phyloP scores from a whole-genome alignment of 768 basidiomycete species.

The Rhodotorula babjevae region DNA sequence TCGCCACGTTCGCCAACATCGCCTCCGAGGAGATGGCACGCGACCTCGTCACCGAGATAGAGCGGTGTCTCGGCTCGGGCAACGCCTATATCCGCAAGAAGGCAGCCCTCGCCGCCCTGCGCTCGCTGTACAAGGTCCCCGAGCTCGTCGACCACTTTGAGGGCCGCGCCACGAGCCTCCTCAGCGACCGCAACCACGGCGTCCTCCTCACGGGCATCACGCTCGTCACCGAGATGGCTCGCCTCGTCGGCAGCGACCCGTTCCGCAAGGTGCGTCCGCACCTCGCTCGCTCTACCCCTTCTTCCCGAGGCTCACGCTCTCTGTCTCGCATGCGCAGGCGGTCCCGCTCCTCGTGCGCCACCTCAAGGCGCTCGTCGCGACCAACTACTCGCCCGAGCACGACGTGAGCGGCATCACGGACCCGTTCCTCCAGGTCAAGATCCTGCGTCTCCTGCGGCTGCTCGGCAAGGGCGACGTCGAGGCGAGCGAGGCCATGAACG shows the following conservation, averaged over 20 bases:
- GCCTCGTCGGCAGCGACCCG: conserved; percentile 69
- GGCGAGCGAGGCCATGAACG: conserved; percentile 95
- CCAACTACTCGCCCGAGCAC: conserved; percentile 96
- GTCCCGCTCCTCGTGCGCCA: conserved; percentile 91
- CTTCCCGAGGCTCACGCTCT: too few species aligned
- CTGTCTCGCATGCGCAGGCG: conserved; percentile 55
- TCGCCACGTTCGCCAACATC: conserved; percentile 98
- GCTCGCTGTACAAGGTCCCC: conserved; percentile 91
- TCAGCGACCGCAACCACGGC: conserved; percentile 94
- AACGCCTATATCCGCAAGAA: conserved; percentile 99
- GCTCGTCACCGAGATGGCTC: conserved; percentile 90
- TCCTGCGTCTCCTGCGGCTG: conserved; percentile 78
- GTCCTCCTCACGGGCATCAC: conserved; percentile 91
- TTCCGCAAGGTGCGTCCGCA: conserved; percentile 73
- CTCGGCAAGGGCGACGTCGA: conserved; percentile 77
- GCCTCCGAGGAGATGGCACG: conserved; percentile 99
- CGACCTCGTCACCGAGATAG: conserved; percentile 94
- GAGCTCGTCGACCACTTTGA: conserved; percentile 91
- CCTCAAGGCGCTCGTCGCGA: conserved; percentile 87
- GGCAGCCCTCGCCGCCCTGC: conserved; percentile 89
- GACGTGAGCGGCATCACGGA: conserved; percentile 99
- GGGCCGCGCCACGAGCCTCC: conserved; percentile 76
- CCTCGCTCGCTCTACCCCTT: neutral
- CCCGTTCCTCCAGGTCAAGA: conserved; percentile 87
- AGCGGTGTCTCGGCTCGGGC: conserved; percentile 91